Evolutionary conservation across 2,329 filamentous ascomycete species (phyloP), one percentile per base, ranked within the genome.

Genomic region (Arthrinium puccinioides): DNA sequence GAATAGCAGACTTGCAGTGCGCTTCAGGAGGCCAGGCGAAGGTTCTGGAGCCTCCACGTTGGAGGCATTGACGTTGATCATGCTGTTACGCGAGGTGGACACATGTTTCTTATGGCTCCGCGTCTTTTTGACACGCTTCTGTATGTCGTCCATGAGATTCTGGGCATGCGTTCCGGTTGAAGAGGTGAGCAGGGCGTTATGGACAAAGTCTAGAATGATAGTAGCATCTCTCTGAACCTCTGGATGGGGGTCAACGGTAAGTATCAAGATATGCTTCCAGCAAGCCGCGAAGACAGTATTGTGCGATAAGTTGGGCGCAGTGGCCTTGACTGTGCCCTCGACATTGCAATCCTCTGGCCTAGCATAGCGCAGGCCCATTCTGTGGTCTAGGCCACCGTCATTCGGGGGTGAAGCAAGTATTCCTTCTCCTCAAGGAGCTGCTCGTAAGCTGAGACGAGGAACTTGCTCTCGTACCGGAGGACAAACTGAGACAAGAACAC

Each of bases 401-500:
- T 62, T 60, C 1, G 73, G 72, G 76, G 70, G 47, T 68, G 71
- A 18, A 72, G 55, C 9, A 82, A 63, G 41, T 82, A 80, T 40
- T 86, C 79, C 52, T 79, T 82, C 57, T 97, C 90, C 53, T 95
- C 87, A 18, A 82, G 66, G 27, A 97, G 69, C 45, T 96, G 87
- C 56, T 98, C 92, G 58, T 84, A 97, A 5, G 90, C 89, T 2
- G 86, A 83, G 21, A 97, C 89, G 28, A 95, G 61, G 52, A 98
- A 94, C 49, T 94, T 94, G 57, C 80, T 87, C 62, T 94, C 84
- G 56, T 96, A 96, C 27, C 90, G 83, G 43, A 84, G 76, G 32
- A 94, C 81, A 54, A 96, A 96, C 20, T 85, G 83, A 0, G 92
- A 97, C 48, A 96, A 80, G 67, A 97, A 97, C 10, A 96, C 85